A percentile compares a stretch with the other conserved stretches of the same genome.
Evolutionary conservation across 352 stramenopile species (phyloP).

Genomic region (Albugo candida): DNA sequence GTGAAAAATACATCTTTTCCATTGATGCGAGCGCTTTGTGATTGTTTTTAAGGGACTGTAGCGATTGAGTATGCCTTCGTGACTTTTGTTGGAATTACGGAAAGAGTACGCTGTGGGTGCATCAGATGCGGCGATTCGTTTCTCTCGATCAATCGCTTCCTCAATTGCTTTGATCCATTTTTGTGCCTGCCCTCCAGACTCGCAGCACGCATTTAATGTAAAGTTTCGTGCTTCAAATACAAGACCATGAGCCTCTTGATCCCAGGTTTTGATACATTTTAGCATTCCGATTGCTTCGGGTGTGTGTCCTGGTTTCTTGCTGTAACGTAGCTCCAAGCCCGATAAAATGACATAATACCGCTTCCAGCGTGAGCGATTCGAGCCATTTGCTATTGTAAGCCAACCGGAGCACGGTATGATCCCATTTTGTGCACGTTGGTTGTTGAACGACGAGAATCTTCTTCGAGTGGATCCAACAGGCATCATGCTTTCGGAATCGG

Average conservation of each 20-base stretch:
- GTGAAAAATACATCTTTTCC: conserved; percentile 32
- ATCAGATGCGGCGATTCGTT: background rate
- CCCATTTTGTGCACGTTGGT: too few relatives aligned
- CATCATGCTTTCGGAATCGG: too few relatives aligned
- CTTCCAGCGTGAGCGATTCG: conserved; percentile 36
- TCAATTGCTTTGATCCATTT: conserved; percentile 27
- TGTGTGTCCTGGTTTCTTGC: conserved; percentile 28
- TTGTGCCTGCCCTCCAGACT: conserved; percentile 20
- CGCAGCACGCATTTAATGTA: conserved; percentile 15
- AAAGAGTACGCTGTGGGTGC: too few relatives aligned
- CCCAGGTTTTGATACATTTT: conserved; percentile 19
- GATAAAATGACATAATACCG: conserved; percentile 48
- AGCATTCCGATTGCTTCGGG: conserved; percentile 51
- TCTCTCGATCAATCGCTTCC: conserved; percentile 21
- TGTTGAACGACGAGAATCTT: too few relatives aligned
- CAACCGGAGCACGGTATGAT: conserved; percentile 40
- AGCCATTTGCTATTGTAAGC: conserved; percentile 33
- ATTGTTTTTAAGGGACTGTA: background rate
- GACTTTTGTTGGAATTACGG: conserved; percentile 22
- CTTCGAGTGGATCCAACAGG: too few relatives aligned
- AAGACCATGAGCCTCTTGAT: conserved; percentile 25
- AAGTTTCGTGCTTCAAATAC: conserved; percentile 15
- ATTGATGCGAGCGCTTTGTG: conserved; percentile 32
- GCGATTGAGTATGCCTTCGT: conserved; percentile 48
- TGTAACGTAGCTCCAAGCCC: conserved; percentile 57